A percentile compares a stretch with the other conserved stretches of the same genome.
Conservation (phyloP, 805 yeast genomes). For the Lachancea meyersii region DNA sequence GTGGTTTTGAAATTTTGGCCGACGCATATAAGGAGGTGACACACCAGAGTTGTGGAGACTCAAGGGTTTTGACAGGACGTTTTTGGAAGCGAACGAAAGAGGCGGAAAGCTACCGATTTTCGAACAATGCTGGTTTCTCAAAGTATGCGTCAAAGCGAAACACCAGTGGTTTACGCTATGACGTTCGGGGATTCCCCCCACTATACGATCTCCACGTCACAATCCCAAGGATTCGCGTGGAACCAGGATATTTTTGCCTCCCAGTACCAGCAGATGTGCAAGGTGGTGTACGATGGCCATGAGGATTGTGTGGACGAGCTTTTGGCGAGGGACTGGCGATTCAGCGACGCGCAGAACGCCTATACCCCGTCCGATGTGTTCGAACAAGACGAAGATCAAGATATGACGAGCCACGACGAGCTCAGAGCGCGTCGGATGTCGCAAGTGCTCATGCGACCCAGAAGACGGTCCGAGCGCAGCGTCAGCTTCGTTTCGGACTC, state of each 20-base stretch:
- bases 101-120: background rate
- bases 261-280: constrained; percentile 54
- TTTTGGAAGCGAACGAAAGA: no score
- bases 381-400: constrained; percentile 13
- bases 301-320: constrained; percentile 20
- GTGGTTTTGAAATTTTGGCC: background rate
- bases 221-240: constrained; percentile 70
- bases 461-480: constrained; percentile 25
- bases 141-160: constrained; percentile 19
- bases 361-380: constrained; percentile 2
- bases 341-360: background rate
- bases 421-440: constrained; percentile 14
- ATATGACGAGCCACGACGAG: constrained; percentile 3
- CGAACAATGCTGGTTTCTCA: background rate
- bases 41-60: no score
- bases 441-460: constrained; percentile 17
- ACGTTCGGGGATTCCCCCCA: constrained; percentile 13
- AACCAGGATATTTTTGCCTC: constrained; percentile 73
- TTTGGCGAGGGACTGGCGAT: constrained; percentile 7
- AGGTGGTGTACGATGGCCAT: constrained; percentile 34
- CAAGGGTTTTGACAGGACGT: no score
- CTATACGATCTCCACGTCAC: constrained; percentile 29
- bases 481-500: constrained; percentile 26
- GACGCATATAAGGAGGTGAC: background rate
- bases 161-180: constrained; percentile 18